Evolutionary conservation across 495 filamentous ascomycete genomes (phyloP), one percentile per base, ranked within the genome.

Genomic region (Aspergillus kassunensis): DNA sequence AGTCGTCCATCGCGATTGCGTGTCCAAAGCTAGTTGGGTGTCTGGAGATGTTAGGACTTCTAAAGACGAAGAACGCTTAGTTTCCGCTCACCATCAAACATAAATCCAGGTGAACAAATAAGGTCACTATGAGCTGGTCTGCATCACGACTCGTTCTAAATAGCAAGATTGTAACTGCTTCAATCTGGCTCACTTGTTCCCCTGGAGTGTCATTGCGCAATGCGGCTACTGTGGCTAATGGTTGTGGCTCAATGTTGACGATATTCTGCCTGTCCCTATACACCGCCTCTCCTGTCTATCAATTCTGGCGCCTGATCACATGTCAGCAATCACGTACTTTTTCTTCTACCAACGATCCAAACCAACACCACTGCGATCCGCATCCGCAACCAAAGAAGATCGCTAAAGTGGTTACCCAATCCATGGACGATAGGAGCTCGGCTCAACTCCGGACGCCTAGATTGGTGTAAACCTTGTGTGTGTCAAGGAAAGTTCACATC

Each of bases 1-100:
- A 71, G 53, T 84, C 80, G 52, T 84, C 78, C 80, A 84, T 84
- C 36, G 55, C 62, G 53, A 53, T 53, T 47, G 37, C 54, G 34
- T 43, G 51, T 35, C 23, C 24, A 49, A 27, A 40, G 43, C n/a
- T n/a, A 19, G 23, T 25, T 21, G 55, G 39, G 39, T 46, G 59
- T 64, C 56, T 64, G 57, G 57, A 56, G 39, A 41, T 24, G 27
- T 37, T 49, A 29, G 23, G 34, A 34, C 36, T 4, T 46, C n/a
- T 7, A 21, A 18, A 6, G 18, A 33, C 12, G 10, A 39, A 21
- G 19, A 16, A 39, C 5, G 18, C 29, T 43, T 37, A 6, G 24
- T 19, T 30, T 39, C 15, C 19, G 20, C 40, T 55, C 49, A 60
- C 55, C 60, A 59, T 53, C 27, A 53, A 23, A 27, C 24, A 27